phyloP scores from a whole-genome alignment of 129 eudicot species.

The Chrysanthemum seticuspe region DNA sequence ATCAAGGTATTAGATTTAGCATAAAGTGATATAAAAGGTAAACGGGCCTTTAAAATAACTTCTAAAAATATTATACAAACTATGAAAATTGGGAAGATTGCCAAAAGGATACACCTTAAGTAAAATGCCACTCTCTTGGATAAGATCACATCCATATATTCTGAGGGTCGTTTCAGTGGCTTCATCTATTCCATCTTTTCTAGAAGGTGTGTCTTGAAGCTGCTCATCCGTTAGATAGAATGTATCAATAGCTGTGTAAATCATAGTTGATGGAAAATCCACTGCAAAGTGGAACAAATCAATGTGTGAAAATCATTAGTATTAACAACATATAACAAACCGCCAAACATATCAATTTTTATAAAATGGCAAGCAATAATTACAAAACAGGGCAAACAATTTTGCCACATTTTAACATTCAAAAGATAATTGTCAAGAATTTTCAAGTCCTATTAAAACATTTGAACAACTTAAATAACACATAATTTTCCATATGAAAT shows the following conservation, averaged over 20 bases:
- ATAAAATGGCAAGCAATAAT: neutral
- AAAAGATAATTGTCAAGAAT: too few species aligned
- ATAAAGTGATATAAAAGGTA: neutral
- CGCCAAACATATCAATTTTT: neutral
- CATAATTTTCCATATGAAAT: too few species aligned
- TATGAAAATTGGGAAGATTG: neutral
- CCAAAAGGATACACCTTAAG: slow-evolving; percentile 75
- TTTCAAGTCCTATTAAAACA: too few species aligned
- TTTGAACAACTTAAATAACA: too few species aligned
- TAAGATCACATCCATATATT: slow-evolving; percentile 94
- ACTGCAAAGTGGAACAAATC: slow-evolving; percentile 23
- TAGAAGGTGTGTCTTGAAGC: slow-evolving; percentile 70
- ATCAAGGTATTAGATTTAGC: neutral
- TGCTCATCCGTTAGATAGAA: slow-evolving; percentile 78
- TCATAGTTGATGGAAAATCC: slow-evolving; percentile 41
- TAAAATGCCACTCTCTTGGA: slow-evolving; percentile 93
- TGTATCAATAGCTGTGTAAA: slow-evolving; percentile 84
- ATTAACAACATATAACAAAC: neutral
- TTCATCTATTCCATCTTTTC: slow-evolving; percentile 81
- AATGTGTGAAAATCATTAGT: neutral
- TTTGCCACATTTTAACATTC: too few species aligned
- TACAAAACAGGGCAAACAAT: too few species aligned
- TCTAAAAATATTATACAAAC: neutral
- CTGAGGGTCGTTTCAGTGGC: slow-evolving; percentile 79
- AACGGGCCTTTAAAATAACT: neutral